Evolutionary conservation across 2,329 filamentous ascomycete genomes (phyloP), one percentile per base, ranked within the genome.

Genomic region (Atkinsonella texensis): DNA sequence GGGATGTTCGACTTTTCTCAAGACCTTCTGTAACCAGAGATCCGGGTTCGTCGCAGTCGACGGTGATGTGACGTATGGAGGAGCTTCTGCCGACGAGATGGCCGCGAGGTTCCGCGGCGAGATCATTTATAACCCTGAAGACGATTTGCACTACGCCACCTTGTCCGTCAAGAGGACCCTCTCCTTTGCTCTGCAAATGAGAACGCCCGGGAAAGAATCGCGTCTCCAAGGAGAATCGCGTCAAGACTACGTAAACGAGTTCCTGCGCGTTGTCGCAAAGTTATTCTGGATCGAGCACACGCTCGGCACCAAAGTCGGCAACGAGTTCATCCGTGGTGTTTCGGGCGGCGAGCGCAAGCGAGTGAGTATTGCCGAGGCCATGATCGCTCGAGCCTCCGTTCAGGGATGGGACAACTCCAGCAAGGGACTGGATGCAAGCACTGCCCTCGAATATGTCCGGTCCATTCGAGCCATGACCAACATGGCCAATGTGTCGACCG

Each of bases 341-440:
- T 80, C 75, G 4, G 81, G 81, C 23, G 81, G 81, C 41, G 81
- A 85, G 62, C 73, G 80, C 50, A 88, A 90, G 68, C 81, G 87
- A 62, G 85, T 90, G 2, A 84, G 80, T 40, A 86, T 89, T 55
- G 85, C 83, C 1, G 85, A 89, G 63, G 84, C 32, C 6, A 79
- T 85, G 52, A 74, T 77, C 10, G 72, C 71, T 1, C 66, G 73
- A n/a, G 77, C 80, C 1, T 81, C 75, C 0, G 78, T 88, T 0
- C 78, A 85, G 13, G 83, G 80, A 56, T 88, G 83, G 83, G 85
- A 89, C 60, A 88, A 89, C 61, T 82, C 80, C 0, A 88, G 84
- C 3, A 74, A 83, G 50, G 85, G 85, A 13, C 70, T 89, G 0
- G 85, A 89, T 61, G 81, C 84, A 1, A 85, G 79, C 17, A 88